Base-by-base conservation (phyloP, 805 yeast species). In the Lipomyces japonicus region DNA sequence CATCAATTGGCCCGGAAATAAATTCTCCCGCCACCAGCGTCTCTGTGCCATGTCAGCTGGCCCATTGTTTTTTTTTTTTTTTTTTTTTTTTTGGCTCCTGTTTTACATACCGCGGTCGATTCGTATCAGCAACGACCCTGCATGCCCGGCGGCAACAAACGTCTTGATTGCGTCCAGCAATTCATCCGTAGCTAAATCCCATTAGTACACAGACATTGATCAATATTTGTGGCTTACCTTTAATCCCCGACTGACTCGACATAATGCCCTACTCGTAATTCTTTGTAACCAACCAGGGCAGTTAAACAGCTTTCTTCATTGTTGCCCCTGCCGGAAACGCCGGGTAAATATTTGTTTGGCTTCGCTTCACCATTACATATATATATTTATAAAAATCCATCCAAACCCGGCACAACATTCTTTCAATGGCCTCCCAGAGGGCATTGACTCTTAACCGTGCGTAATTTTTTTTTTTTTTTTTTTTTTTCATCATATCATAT, bases 241-340 rank as follows among this genome's bases (percentile, higher is more conserved):
- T 58, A 48, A 82, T 82, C 50, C 88, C 87, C 0, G 86, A 80
- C 63, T 80, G 85, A 51, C 71, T 77, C 1, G 88, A 81, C 88
- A 82, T 82, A 32, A 26, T 43, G 10, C 23, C 18, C 39, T 28
- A 28, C 14, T 28, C 10, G n/a, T n/a, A n/a, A n/a, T n/a, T n/a
- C n/a, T n/a, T n/a, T n/a, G n/a, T n/a, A n/a, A n/a, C n/a, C n/a
- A n/a, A n/a, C n/a, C n/a, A n/a, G n/a, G n/a, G n/a, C n/a, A n/a
- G n/a, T n/a, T n/a, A n/a, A n/a, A n/a, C n/a, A n/a, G n/a, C n/a
- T n/a, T n/a, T n/a, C n/a, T n/a, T n/a, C n/a, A n/a, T n/a, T n/a
- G n/a, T n/a, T n/a, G n/a, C n/a, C n/a, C n/a, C n/a, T n/a, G n/a
- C n/a, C n/a, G n/a, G n/a, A n/a, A 42, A 46, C 40, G 12, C 12